Conservation (phyloP, 208 protist genomes). For the Balamuthia mandrillaris region DNA sequence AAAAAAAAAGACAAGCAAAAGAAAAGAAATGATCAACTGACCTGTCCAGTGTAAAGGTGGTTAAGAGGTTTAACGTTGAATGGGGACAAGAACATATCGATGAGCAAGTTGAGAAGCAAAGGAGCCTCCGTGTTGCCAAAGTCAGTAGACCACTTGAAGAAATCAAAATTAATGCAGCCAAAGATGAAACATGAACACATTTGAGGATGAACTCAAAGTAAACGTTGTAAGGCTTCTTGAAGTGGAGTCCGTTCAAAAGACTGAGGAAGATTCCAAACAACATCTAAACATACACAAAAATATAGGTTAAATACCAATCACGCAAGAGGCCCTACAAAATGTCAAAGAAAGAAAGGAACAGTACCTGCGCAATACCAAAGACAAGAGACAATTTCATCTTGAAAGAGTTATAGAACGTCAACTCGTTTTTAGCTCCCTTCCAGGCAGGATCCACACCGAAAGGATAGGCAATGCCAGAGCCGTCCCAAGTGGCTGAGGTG, state of each 20-base stretch:
- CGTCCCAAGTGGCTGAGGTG: too few relatives aligned
- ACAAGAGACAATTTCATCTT: slow-evolving; percentile 99
- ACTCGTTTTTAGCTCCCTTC: slow-evolving; percentile 89
- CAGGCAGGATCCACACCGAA: slow-evolving; percentile 78
- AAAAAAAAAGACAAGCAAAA: too few relatives aligned
- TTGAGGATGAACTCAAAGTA: slow-evolving; percentile 91
- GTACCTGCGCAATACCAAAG: slow-evolving; percentile 84
- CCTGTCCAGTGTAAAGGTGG: slow-evolving; percentile 45
- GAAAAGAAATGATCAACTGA: neutral
- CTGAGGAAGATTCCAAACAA: slow-evolving; percentile 87
- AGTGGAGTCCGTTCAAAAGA: slow-evolving; percentile 86
- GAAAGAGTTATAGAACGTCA: slow-evolving; percentile 95
- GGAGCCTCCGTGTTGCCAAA: slow-evolving; percentile 53
- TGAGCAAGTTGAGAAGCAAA: slow-evolving; percentile 82
- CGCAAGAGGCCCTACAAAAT: neutral
- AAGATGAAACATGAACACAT: slow-evolving; percentile 91
- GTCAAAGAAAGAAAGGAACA: neutral
- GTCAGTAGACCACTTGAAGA: slow-evolving; percentile 91
- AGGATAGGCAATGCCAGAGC: slow-evolving; percentile 55
- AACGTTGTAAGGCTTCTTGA: slow-evolving; percentile 78
- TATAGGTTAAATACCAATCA: too few relatives aligned
- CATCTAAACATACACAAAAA: slow-evolving; percentile 77
- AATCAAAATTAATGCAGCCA: slow-evolving; percentile 96
- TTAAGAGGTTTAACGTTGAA: neutral
- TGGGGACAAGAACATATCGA: slow-evolving; percentile 87